Evolutionary conservation across 768 basidiomycete genomes (phyloP).

Genomic region (Lactifluus volemus): DNA sequence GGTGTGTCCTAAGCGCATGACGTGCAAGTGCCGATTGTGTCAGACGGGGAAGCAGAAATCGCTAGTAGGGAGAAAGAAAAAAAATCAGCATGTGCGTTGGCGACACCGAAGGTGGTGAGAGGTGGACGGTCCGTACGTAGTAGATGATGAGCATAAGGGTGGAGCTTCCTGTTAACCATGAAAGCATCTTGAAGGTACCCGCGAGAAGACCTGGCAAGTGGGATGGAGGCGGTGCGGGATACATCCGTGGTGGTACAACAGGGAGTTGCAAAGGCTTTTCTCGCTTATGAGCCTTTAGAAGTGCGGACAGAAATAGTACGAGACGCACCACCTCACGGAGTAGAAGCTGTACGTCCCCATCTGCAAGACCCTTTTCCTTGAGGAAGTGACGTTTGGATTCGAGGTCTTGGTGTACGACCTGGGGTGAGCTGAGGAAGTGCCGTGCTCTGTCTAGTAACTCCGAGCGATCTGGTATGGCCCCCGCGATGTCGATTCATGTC

Average conservation of each 20-base stretch:
- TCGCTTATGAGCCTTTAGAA: background rate
- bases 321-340: constrained; percentile 46
- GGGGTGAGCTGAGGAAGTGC: constrained; percentile 56
- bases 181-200: constrained; percentile 49
- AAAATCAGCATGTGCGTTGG: background rate
- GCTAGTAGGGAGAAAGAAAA: constrained; percentile 33
- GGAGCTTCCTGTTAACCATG: constrained; percentile 61
- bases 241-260: constrained; percentile 58
- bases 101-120: background rate
- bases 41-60: constrained; percentile 61
- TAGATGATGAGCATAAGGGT: constrained; percentile 51
- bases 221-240: constrained; percentile 63
- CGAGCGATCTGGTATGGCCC: constrained; percentile 1
- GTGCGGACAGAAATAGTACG: constrained; percentile 14
- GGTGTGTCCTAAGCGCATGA: constrained; percentile 51
- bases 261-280: constrained; percentile 31
- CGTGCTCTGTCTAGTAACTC: constrained; percentile 42
- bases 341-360: constrained; percentile 49
- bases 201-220: constrained; percentile 58
- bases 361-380: constrained; percentile 58
- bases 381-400: constrained; percentile 56
- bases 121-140: constrained; percentile 40
- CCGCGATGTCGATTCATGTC: background rate
- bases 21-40: constrained; percentile 51
- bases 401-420: constrained; percentile 49